Evolutionary conservation across 1,284 basidiomycete species (phyloP), one percentile per base, ranked within the genome.

Genomic region (Termitomyces sp.): DNA sequence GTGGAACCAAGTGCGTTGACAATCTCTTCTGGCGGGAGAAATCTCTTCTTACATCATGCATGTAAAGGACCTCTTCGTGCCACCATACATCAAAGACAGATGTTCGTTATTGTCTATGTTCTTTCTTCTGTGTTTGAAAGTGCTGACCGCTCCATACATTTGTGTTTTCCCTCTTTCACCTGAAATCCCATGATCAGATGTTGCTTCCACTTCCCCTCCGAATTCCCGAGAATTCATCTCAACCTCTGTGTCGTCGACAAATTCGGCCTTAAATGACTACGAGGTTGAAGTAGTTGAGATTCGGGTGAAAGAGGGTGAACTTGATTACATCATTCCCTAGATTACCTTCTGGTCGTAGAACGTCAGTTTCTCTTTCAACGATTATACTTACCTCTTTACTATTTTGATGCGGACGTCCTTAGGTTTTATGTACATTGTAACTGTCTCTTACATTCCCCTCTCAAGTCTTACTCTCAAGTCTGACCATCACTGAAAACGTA

Each of bases 211-310:
- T 31, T 90, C 88, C 31, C 88, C 88, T 41, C 84, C 88, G 34
- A 84, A 82, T 62, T 77, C 81, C 26, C 73, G 69, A 54, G 80
- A 83, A 49, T 84, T 87, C 66, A 72, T 85, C 61, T 83, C 86
- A 54, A 81, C 82, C 52, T 86, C 84, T 50, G 80, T 80, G 36
- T 85, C 83, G 21, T 87, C 86, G 51, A 80, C 79, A 53, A 81
- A 82, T 63, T 81, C 82, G 49, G 81, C 81, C 55, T 70, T 84
- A 61, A 83, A 83, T 57, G 88, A 88, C 62, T 79, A 80, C 56
- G 88, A 90, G 67, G 82, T 91, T 57, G 88, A 91, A 67, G 88
- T 90, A 39, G 88, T 91, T 59, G 88, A 91, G 71, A 91, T 91
- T 67, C 79, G 88, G 57, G 86, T 91, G 58, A 76, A 80, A 62